These are phyloP conservation scores for Penicillium argentinense DNA, from an alignment of 495 filamentous ascomycete genomes.

Conservation along the genomic window DNA sequence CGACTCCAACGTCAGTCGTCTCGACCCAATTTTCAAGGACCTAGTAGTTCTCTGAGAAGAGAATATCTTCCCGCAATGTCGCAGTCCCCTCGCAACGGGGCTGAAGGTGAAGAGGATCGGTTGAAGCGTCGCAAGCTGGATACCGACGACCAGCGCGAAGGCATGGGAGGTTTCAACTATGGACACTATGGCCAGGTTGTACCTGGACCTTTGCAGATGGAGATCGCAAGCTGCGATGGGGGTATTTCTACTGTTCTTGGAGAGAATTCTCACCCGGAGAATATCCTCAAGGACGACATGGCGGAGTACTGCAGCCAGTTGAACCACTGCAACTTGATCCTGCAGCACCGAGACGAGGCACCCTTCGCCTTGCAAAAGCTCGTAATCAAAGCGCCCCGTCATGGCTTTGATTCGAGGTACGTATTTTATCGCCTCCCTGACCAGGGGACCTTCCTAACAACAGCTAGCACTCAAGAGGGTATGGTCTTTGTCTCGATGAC, in stretches of 20 bases:
- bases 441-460: constrained; percentile 10
- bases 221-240: constrained; percentile 86
- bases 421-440: constrained; percentile 32
- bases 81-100: too few relatives aligned
- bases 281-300: constrained; percentile 76
- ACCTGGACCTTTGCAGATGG: constrained; percentile 75
- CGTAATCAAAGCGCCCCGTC: constrained; percentile 81
- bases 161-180: constrained; percentile 65
- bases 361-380: constrained; percentile 81
- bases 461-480: constrained; percentile 77
- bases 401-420: constrained; percentile 82
- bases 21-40: constrained; percentile 1
- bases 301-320: constrained; percentile 89
- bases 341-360: constrained; percentile 73
- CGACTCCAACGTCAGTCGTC: not conserved
- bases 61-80: constrained; percentile 43
- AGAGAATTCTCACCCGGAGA: constrained; percentile 67
- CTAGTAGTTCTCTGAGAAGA: constrained; percentile 24
- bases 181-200: constrained; percentile 83
- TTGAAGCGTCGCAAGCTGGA: constrained; percentile 77
- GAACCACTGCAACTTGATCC: constrained; percentile 77
- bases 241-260: constrained; percentile 63
- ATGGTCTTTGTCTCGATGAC: constrained; percentile 92
- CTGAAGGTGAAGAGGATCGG: constrained; percentile 46
- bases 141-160: constrained; percentile 52